Evolutionary conservation across 2,329 filamentous ascomycete species (phyloP), one percentile per base, ranked within the genome.

Genomic region (Gaeumannomyces sp.): DNA sequence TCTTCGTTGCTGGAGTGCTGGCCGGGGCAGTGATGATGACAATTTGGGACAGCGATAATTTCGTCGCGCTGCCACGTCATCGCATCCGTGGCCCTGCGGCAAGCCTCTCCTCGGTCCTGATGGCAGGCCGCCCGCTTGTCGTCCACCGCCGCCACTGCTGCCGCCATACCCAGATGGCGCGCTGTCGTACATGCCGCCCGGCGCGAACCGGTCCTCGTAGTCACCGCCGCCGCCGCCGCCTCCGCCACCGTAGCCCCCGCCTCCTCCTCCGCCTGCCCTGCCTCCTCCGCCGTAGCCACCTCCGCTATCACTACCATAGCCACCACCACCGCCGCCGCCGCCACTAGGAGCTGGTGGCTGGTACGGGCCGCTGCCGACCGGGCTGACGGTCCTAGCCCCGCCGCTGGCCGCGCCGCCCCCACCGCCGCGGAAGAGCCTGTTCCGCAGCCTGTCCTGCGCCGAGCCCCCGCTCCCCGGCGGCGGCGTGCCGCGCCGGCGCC

Each of bases 401-500:
- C 85, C 83, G 38, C 38, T 16, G 38, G 38, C 38, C 38, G 38
- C 14, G n/a, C 86, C 88, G 82, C 92, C 81, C 58, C 29, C 59
- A 14, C 60, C 61, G 31, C 85, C 83, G n/a, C 86, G 87, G 82
- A 92, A 92, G 60, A 97, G 78, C 67, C 91, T 81, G 71, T 93
- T 91, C 73, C 92, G 91, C 70, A 97, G 79, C 70, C 91, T 83
- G 71, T 96, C 91, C 77, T 96, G 91, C 62, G 92, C 92, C 27
- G 88, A 86, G 45, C 81, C 81, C 3, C 81, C 78, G 71, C 74
- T 72, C 68, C 73, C 71, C 8, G 62, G 56, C 22, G 67, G 58
- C 35, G 70, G 68, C 22, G 77, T 73, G 72, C 73, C 78, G 72
- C 72, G 56, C 64, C 70, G 3, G 14, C 14, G 4, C 38, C 38